Conservation (phyloP, 2,329 filamentous ascomycete species). For the Endoconidiophora polonica region DNA sequence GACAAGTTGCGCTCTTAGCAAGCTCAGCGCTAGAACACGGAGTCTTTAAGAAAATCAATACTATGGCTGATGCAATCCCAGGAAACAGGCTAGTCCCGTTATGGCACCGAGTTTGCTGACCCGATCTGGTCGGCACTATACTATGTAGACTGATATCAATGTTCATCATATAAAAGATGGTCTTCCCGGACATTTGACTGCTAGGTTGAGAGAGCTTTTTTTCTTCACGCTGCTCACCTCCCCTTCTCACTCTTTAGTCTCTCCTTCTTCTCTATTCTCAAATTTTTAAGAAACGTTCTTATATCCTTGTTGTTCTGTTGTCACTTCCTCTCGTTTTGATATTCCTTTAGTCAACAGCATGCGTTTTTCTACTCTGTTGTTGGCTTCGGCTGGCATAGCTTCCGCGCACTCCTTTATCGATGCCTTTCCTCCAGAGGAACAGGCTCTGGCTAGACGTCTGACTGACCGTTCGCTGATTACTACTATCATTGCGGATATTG, state of each 20-base stretch:
- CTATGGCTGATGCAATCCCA: too few species aligned
- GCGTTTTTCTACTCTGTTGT: slow-evolving; percentile 4
- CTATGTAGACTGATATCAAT: too few species aligned
- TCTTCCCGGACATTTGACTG: too few species aligned
- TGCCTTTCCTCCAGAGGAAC: slow-evolving; percentile 7
- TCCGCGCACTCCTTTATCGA: background rate
- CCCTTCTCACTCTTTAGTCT: background rate
- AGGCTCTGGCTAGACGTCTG: slow-evolving; percentile 1
- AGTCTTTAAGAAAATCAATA: too few species aligned
- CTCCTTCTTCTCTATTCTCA: background rate
- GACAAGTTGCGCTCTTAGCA: too few species aligned
- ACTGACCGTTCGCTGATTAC: slow-evolving; percentile 5
- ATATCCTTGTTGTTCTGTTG: background rate
- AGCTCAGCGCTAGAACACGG: too few species aligned
- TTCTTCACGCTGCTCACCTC: background rate
- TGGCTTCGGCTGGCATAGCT: slow-evolving; percentile 1
- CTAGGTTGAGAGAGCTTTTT: background rate
- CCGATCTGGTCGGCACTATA: too few species aligned
- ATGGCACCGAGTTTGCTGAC: too few species aligned
- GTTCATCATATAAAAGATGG: too few species aligned
- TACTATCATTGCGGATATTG: slow-evolving; percentile 17
- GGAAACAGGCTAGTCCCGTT: too few species aligned
- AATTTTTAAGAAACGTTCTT: background rate
- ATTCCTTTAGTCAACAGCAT: background rate
- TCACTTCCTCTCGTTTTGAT: background rate